Base-by-base conservation (phyloP, 768 basidiomycete genomes). In the Auricularia sp. region DNA sequence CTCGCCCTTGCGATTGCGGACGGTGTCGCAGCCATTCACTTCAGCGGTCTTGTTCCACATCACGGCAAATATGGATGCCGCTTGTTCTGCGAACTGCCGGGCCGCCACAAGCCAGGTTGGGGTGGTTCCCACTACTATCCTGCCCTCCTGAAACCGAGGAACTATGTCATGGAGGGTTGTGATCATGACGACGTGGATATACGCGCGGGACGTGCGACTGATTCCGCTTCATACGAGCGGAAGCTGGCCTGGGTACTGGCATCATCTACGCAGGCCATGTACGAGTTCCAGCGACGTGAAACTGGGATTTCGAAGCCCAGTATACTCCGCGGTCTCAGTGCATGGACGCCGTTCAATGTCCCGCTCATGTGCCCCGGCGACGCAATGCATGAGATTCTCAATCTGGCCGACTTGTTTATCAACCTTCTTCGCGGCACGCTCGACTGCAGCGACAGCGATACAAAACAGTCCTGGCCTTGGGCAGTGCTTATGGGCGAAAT, bases 271-370 rank as follows among this genome's bases (percentile, higher is more conserved):
- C 8, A 5, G n/a, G 45, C 39, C n/a, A 45, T 29, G 16, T 63
- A 7, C 42, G 34, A 45, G 18, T 21, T 7, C 14, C 24, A 4
- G 24, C 73, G 77, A 1, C 69, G 69, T 2, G 44, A 63, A 16
- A 75, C 75, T 2, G 77, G 80, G 0, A 73, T 82, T 44, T 65
- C 66, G 21, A 77, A 76, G 44, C 75, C 77, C 0, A 75, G 69
- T 1, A 70, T 83, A 11, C 73, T 82, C 35, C 68, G 69, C 16
- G 77, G 77, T 0, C 68, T 83, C 5, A 16, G 54, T 0, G 35
- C 65, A 0, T n/a, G 45, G 0, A 61, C 34, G 3, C 71, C 62
- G 0, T 71, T 80, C 11, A 67, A 67, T 2, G 66, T 70, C 67
- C 59, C 68, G 3, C 6, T 24, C 1, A 16, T 36, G 7, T 66